These are phyloP conservation scores for Dictyostelium brefeldianum DNA, from an alignment of 78 protist genomes.

Conservation along the genomic window DNA sequence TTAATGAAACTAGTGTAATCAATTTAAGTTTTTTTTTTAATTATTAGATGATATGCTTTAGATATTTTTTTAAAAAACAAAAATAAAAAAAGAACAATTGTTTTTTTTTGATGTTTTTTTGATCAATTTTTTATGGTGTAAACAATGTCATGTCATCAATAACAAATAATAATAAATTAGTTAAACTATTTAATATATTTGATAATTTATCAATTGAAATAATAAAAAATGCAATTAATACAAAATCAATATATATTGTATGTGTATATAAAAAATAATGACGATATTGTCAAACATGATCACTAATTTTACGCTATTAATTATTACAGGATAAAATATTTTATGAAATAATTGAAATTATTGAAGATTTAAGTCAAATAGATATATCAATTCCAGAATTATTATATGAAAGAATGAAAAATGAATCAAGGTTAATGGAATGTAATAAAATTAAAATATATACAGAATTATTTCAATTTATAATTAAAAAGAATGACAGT, in stretches of 20 bases:
- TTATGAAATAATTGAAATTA: not conserved
- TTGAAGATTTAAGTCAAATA: not conserved
- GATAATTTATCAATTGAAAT: not conserved
- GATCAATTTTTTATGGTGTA: too few species aligned
- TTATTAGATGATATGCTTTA: too few species aligned
- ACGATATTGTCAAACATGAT: not conserved
- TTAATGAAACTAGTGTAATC: too few species aligned
- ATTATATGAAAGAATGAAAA: conserved; percentile 63
- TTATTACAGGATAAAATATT: not conserved
- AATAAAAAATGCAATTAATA: not conserved
- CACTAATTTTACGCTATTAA: not conserved
- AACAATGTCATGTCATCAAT: not conserved
- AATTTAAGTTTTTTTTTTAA: too few species aligned
- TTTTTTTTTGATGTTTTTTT: too few species aligned
- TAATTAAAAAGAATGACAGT: conserved; percentile 1
- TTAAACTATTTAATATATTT: not conserved
- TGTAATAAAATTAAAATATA: conserved; percentile 6
- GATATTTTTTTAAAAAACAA: too few species aligned
- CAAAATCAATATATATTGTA: not conserved
- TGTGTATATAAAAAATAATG: not conserved
- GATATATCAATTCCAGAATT: conserved; percentile 44
- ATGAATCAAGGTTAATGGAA: not conserved
- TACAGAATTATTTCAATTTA: not conserved
- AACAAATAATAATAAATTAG: not conserved
- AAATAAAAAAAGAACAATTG: too few species aligned